Evolutionary conservation across 805 yeast genomes (phyloP).

Genomic region (Candida saitoana): DNA sequence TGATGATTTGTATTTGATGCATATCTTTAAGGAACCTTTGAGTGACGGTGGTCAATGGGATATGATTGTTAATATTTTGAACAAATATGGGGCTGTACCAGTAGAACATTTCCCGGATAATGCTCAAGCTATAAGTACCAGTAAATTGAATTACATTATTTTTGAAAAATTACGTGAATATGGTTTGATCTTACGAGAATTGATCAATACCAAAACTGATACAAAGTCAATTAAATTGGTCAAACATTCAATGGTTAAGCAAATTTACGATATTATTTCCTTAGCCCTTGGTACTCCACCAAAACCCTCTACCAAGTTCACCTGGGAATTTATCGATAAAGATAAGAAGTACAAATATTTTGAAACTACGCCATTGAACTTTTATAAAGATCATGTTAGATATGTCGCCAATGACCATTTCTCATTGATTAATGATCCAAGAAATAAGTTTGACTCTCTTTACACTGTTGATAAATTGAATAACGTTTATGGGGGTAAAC

Average conservation of each 20-base stretch:
- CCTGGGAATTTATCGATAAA: slow-evolving; percentile 75
- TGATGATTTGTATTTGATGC: slow-evolving; percentile 68
- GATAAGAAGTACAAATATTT: slow-evolving; percentile 54
- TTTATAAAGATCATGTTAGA: slow-evolving; percentile 52
- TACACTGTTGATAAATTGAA: slow-evolving; percentile 72
- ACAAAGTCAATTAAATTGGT: slow-evolving; percentile 40
- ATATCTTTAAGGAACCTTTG: slow-evolving; percentile 60
- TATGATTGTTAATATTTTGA: slow-evolving; percentile 71
- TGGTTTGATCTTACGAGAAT: slow-evolving; percentile 64
- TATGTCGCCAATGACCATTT: slow-evolving; percentile 51
- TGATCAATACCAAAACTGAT: slow-evolving; percentile 31
- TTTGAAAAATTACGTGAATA: slow-evolving; percentile 72
- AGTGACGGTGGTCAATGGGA: slow-evolving; percentile 88
- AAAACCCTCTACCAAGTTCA: slow-evolving; percentile 58
- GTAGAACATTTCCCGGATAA: slow-evolving; percentile 69
- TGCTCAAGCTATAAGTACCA: slow-evolving; percentile 51
- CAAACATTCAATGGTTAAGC: slow-evolving; percentile 35
- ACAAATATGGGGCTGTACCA: slow-evolving; percentile 82
- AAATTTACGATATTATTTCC: slow-evolving; percentile 61
- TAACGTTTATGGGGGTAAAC: slow-evolving; percentile 67
- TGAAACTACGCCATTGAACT: slow-evolving; percentile 60
- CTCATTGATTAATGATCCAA: slow-evolving; percentile 77
- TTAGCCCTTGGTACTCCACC: slow-evolving; percentile 79
- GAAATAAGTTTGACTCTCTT: slow-evolving; percentile 62
- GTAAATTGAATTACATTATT: slow-evolving; percentile 55